These are phyloP conservation scores for Corylus americana DNA, from an alignment of 306 rosid species.

Conservation along the genomic window DNA sequence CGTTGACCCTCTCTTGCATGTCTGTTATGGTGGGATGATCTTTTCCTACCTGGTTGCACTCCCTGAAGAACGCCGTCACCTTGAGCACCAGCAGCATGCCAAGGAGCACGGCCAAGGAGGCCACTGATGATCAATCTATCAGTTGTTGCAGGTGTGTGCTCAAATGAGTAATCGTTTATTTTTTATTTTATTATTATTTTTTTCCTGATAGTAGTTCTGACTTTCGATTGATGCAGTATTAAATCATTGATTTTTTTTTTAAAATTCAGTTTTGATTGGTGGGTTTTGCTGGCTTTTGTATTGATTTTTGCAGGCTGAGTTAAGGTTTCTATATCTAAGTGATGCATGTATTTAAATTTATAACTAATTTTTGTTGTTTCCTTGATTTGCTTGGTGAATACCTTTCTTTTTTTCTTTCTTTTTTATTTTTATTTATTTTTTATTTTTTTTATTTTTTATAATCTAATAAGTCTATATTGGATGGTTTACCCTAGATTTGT, in stretches of 20 bases:
- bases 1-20: slow-evolving; percentile 52
- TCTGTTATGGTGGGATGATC: slow-evolving; percentile 76
- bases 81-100: slow-evolving; percentile 63
- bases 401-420: background rate
- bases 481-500: background rate
- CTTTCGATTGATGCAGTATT: background rate
- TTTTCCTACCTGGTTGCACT: slow-evolving; percentile 77
- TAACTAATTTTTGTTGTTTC: background rate
- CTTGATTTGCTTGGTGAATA: background rate
- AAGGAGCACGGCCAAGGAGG: slow-evolving; percentile 49
- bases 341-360: background rate
- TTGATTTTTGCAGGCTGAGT: background rate
- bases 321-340: background rate
- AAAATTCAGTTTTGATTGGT: background rate
- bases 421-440: no score
- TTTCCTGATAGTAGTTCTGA: background rate
- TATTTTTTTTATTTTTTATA: background rate
- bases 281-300: background rate
- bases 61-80: slow-evolving; percentile 84
- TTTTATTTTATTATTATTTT: background rate
- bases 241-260: background rate
- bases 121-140: slow-evolving; percentile 36
- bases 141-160: slow-evolving; percentile 16
- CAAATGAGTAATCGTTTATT: background rate
- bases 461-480: no score